A percentile compares a stretch with the other conserved stretches of the same genome.
Evolutionary conservation across 306 rosid genomes (phyloP).

Genomic region (Chamaecrista fasciculata): DNA sequence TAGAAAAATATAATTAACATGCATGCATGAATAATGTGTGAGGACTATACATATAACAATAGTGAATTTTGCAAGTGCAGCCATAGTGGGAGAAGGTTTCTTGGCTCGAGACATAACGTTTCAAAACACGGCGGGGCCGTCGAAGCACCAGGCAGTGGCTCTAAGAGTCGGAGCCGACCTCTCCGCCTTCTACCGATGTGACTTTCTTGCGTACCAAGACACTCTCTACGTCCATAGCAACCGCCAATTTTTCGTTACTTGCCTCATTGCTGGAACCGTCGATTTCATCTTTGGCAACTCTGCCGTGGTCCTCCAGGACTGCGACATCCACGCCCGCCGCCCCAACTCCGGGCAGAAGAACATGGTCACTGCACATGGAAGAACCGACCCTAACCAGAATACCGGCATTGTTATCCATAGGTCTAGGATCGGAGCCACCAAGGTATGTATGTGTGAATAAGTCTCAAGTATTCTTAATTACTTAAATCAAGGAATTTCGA

Average conservation of each 20-base stretch:
- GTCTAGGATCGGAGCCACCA: constrained; percentile 69
- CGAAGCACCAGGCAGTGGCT: constrained; percentile 96
- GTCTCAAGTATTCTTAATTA: no score
- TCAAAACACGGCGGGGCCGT: constrained; percentile 86
- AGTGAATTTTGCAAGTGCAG: constrained; percentile 40
- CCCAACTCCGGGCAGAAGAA: constrained; percentile 82
- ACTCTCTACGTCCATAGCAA: constrained; percentile 90
- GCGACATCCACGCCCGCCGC: constrained; percentile 75
- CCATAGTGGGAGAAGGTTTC: constrained; percentile 66
- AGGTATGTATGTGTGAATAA: neutral
- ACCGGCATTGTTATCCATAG: constrained; percentile 88
- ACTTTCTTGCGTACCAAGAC: constrained; percentile 80
- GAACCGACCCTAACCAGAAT: constrained; percentile 87
- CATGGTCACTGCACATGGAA: constrained; percentile 89
- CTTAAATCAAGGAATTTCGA: no score
- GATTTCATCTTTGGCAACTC: constrained; percentile 92
- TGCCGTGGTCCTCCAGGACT: constrained; percentile 67
- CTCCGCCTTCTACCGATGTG: constrained; percentile 76
- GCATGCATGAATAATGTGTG: no score
- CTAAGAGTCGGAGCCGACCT: constrained; percentile 83
- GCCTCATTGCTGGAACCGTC: constrained; percentile 66
- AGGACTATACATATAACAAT: no score
- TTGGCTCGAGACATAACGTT: constrained; percentile 72
- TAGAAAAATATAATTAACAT: neutral
- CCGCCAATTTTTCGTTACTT: constrained; percentile 65